A percentile compares a stretch with the other conserved stretches of the same genome.
Evolutionary conservation across 2,329 filamentous ascomycete genomes (phyloP).

Genomic region (Pseudopyricularia cyperi): DNA sequence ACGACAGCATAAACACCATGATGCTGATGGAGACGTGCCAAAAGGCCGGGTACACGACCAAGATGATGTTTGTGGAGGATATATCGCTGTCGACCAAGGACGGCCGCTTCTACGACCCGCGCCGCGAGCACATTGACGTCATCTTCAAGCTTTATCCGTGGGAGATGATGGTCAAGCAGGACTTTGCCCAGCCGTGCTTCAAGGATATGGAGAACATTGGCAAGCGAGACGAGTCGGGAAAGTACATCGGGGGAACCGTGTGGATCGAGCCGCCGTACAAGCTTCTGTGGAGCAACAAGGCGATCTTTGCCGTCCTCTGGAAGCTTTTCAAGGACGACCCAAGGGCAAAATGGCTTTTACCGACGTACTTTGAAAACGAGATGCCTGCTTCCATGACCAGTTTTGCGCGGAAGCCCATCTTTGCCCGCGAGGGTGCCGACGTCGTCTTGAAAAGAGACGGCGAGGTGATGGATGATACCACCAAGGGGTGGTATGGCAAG

Average conservation of each 20-base stretch:
- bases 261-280: constrained; percentile 1
- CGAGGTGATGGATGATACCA: background rate
- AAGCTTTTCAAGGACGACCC: background rate
- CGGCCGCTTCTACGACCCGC: background rate
- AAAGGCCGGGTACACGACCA: background rate
- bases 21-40: background rate
- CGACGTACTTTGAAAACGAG: constrained; percentile 1
- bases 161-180: background rate
- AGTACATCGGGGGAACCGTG: background rate
- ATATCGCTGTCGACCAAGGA: background rate
- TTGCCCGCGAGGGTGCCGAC: background rate
- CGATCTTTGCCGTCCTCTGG: background rate
- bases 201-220: background rate
- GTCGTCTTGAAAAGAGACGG: background rate
- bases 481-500: background rate
- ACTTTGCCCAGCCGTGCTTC: background rate
- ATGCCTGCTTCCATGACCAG: background rate
- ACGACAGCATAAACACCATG: background rate
- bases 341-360: background rate
- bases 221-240: background rate
- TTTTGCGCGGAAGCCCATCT: background rate
- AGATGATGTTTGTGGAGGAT: background rate
- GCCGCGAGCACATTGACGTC: background rate
- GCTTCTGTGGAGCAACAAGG: constrained; percentile 1
- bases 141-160: constrained; percentile 1